Evolutionary conservation across 306 rosid species (phyloP), one percentile per base, ranked within the genome.

Genomic region (Pterocarpus santalinus): DNA sequence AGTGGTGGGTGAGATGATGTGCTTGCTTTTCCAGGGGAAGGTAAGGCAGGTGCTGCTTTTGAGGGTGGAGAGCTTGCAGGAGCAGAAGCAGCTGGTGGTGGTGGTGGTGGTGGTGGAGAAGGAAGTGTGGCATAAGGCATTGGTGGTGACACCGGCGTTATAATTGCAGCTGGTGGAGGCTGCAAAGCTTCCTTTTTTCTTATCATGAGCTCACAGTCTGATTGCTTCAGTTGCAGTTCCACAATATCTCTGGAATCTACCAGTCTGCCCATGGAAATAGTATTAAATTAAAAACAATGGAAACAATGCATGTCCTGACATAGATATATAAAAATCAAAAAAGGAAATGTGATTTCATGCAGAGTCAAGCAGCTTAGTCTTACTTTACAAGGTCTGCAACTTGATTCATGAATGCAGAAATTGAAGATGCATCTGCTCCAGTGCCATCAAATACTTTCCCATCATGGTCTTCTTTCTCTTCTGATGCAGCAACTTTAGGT

Each of bases 201-300:
- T 80, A 95, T 88, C 73, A 71, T 4, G 62, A 95, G 76, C 76
- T 95, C 99, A 61, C 90, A 90, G 69, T 90, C 94, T n/a, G 78
- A 80, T 81, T 95, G 99, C 89, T 93, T 95, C 56, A 95, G 87
- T 73, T 90, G 85, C 66, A 95, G 87, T 84, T 95, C 99, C 83
- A 87, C 83, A 63, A 95, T 93, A 82, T 95, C 99, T 90, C 99
- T 89, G 4, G 99, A 95, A 87, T 95, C 99, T 82, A 95, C 97
- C 32, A 93, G 91, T 80, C 99, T 95, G 85, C 65, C 73, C 82
- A 88, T 33, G 76, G 76, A 78, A 86, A 77, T 65, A 58, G 69
- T 46, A 65, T 22, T 67, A 57, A n/a, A 16, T 67, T 63, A 51
- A 82, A 68, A 76, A 38, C 39, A 15, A 65, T 12, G 39, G 47